Base-by-base conservation (phyloP, 1,284 basidiomycete genomes). In the Microbotryum silenes-acaulis region DNA sequence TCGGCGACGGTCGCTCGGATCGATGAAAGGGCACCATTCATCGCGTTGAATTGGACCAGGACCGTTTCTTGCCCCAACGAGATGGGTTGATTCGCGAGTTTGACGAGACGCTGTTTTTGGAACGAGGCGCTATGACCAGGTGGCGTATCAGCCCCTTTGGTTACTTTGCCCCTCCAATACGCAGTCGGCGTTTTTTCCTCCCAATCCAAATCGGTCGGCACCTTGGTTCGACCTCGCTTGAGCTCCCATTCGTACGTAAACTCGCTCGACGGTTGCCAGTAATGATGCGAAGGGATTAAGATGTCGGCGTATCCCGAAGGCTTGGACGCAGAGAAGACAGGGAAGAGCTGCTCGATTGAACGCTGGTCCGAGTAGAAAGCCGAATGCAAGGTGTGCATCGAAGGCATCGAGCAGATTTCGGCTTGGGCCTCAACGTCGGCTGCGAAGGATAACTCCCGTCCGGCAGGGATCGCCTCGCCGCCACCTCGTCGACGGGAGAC, bases 351-450 rank as follows among this genome's bases (percentile, higher is more conserved):
- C 16, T 87, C 82, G 61, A 93, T 86, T 0, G 86, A 89, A 21
- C 92, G 80, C 87, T 89, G 94, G 75, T 97, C 92, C 21, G 88
- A 89, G 81, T 94, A 97, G 76, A 94, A 96, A 74, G 91, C 91
- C 9, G 91, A 91, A 73, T 96, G 91, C 50, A 81, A 81, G 72
- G 87, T 86, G 71, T 87, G 90, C 33, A 87, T 85, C 77, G 88
- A 86, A 0, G 92, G 91, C 51, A 84, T 79, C 31, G 79, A 74
- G 76, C 92, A 97, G 71, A 88, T 92, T 71, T 92, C 85, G 66
- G 83, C 81, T 21, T 79, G 78, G 61, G 83, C 80, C 54, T 87
- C 85, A 2, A 85, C 83, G 46, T 68, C 64, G 21, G 54, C 53
- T 25, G 60, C 65, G 62, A 74, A 74, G 3, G 72, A 70, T 47